Base-by-base conservation (phyloP, 2,329 filamentous ascomycete genomes). In the Tolypocladium tropicale region DNA sequence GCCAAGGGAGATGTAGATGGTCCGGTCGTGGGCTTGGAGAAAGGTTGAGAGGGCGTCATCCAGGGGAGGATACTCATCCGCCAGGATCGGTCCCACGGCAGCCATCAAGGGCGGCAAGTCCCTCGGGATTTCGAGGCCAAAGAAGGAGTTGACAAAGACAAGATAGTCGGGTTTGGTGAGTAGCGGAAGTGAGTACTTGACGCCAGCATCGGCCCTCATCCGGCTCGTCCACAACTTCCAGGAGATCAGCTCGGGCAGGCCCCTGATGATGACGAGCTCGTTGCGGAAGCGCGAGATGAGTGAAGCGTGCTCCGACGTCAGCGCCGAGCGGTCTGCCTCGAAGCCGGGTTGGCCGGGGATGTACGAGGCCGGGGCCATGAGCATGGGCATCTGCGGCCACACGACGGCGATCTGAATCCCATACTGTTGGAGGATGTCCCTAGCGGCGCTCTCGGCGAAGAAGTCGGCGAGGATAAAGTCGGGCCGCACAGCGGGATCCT, bases 401-500 rank as follows among this genome's bases (percentile, higher is more conserved):
- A 74, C 63, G 30, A 68, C 65, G 11, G 73, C 72, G 6, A 76
- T 61, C 2, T 73, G 73, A 4, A 76, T 57, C 16, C 63, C 60
- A 36, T 69, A 68, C 59, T 76, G 64, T 21, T 62, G 56, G 6
- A 68, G 65, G 51, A 76, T 73, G 55, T 77, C 75, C 50, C 67
- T 63, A 3, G 67, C 71, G 4, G 69, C 67, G 39, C 39, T 43
- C 7, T 76, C 73, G 32, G 71, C 72, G 41, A 76, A 74, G 64
- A 74, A 76, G 54, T 77, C 74, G 0, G 72, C 70, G 3, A 77
- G 55, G 28, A 76, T 72, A 54, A 76, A 67, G 58, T 71, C 67
- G 0, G 74, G 74, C 51, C 36, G 33, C n/a, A 12, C 12, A 12
- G 4, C 25, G 51, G 23, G 14, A 63, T 60, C 2, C 39, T 43